phyloP scores from a whole-genome alignment of 2,329 filamentous ascomycete genomes.

The Fusarium stilboides region DNA sequence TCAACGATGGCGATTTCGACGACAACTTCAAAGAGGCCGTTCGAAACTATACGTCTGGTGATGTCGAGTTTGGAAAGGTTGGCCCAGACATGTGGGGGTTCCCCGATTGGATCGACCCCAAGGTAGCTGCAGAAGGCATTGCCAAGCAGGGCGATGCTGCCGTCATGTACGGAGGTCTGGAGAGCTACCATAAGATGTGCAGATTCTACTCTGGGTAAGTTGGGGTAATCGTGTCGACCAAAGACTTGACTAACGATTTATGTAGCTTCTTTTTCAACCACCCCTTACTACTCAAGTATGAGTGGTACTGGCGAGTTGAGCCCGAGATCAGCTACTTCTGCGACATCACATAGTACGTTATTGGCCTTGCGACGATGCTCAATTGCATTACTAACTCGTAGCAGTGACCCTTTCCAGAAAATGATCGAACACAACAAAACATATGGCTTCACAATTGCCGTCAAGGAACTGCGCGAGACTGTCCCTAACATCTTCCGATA shows the following conservation, averaged over 20 bases:
- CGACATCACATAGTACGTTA: constrained; percentile 92
- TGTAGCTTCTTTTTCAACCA: constrained; percentile 95
- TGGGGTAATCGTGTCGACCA: background rate
- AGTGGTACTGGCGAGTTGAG: constrained; percentile 99
- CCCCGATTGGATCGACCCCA: constrained; percentile 95
- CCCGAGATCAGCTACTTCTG: constrained; percentile 99
- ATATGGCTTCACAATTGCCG: constrained; percentile 98
- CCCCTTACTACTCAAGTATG: constrained; percentile 92
- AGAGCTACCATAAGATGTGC: constrained; percentile 99
- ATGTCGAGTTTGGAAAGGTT: constrained; percentile 95
- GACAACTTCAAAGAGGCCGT: constrained; percentile 91
- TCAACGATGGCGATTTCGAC: constrained; percentile 98
- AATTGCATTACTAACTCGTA: constrained; percentile 25
- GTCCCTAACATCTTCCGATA: constrained; percentile 99
- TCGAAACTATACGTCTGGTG: constrained; percentile 87
- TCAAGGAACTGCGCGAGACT: constrained; percentile 97
- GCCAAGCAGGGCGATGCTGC: constrained; percentile 96
- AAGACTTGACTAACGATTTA: constrained; percentile 40
- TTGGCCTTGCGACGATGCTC: background rate
- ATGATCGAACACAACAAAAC: constrained; percentile 98
- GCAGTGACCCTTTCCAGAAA: constrained; percentile 91
- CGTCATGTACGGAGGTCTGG: constrained; percentile 99
- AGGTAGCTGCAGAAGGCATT: constrained; percentile 95
- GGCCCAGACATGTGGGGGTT: constrained; percentile 94
- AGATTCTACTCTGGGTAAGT: constrained; percentile 96